Evolutionary conservation across 306 rosid species (phyloP).

Genomic region (Spatholobus suberectus): DNA sequence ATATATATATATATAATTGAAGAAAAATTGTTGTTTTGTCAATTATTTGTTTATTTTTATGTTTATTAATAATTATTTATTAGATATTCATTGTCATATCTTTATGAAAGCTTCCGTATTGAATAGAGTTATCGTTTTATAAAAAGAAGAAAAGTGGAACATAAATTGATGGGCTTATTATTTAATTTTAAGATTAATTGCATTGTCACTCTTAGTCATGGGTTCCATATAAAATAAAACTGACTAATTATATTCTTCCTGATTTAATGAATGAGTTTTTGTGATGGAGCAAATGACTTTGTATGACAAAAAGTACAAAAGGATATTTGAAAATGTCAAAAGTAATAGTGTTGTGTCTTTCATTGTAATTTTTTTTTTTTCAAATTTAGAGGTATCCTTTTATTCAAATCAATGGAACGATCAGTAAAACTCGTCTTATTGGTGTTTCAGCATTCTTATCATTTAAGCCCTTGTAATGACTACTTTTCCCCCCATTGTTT

Average conservation of each 20-base stretch:
- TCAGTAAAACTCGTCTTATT: background rate
- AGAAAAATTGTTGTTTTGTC: background rate
- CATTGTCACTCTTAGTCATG: background rate
- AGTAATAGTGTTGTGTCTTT: background rate
- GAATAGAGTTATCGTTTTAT: background rate
- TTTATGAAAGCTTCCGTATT: background rate
- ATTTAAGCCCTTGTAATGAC: background rate
- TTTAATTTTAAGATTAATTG: conserved; percentile 4
- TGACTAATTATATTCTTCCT: conserved; percentile 8
- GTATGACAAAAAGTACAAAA: background rate
- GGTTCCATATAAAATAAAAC: background rate
- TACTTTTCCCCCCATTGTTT: background rate
- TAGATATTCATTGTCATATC: background rate
- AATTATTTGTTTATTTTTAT: background rate
- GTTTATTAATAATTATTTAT: background rate
- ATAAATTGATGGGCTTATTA: conserved; percentile 5
- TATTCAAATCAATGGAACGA: background rate
- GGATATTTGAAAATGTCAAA: background rate
- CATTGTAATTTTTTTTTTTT: background rate
- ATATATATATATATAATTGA: too few relatives aligned
- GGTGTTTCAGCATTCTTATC: background rate
- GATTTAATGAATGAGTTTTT: background rate
- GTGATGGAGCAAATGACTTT: too few relatives aligned
- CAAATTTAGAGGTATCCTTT: background rate
- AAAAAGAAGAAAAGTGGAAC: background rate